phyloP scores from a whole-genome alignment of 805 yeast species.

The Metschnikowia peoriensis region DNA sequence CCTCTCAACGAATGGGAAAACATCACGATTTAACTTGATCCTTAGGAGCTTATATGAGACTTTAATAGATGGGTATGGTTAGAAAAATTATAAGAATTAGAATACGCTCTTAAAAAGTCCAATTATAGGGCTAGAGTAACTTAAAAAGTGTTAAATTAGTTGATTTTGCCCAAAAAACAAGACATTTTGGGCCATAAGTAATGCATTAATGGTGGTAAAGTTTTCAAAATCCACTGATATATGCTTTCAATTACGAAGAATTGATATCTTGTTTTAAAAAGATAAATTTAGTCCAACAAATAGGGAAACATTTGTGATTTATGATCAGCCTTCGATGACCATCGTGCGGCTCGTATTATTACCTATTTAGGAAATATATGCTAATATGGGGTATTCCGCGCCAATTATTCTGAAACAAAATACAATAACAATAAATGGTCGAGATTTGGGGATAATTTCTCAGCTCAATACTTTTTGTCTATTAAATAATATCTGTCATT shows the following conservation, averaged over 20 bases:
- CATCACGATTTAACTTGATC: not conserved
- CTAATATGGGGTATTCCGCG: not conserved
- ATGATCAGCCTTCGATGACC: conserved; percentile 17
- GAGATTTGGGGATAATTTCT: too few species aligned
- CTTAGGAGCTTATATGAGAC: not conserved
- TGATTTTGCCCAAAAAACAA: not conserved
- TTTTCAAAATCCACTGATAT: too few species aligned
- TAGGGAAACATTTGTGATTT: not conserved
- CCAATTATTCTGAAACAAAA: too few species aligned
- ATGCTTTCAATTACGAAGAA: not conserved
- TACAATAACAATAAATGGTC: too few species aligned
- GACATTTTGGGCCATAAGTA: not conserved
- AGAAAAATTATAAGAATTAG: too few species aligned
- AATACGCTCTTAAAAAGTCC: not conserved
- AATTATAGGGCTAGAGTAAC: not conserved
- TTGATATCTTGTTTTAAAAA: not conserved
- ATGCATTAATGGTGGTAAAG: not conserved
- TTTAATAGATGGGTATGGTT: too few species aligned
- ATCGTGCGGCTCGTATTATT: conserved; percentile 21
- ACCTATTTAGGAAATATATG: conserved; percentile 5
- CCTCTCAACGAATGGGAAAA: conserved; percentile 8
- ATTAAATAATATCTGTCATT: too few species aligned
- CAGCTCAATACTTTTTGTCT: too few species aligned
- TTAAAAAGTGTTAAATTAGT: too few species aligned
- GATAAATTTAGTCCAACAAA: not conserved